Conservation (phyloP, 2,329 filamentous ascomycete genomes). For the Capronia americana region DNA sequence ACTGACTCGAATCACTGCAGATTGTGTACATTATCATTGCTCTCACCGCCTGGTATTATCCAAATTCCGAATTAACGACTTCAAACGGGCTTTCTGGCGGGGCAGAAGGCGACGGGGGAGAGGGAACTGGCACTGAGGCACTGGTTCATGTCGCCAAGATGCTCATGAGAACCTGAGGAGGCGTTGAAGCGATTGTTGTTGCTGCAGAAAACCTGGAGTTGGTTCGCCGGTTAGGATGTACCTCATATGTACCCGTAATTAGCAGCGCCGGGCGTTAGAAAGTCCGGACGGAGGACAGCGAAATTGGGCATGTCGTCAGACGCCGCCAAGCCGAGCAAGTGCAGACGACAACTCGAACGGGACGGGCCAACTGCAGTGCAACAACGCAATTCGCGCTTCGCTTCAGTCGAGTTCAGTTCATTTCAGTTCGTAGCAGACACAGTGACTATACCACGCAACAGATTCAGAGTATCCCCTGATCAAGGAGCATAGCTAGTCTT, state of each 20-base stretch:
- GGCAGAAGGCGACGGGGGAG: slow-evolving; percentile 20
- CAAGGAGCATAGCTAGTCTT: not conserved
- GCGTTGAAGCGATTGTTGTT: too few species aligned
- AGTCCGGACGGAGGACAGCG: not conserved
- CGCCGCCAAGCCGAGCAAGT: slow-evolving; percentile 7
- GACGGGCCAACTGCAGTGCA: not conserved
- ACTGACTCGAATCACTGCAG: slow-evolving; percentile 18
- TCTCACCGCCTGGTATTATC: slow-evolving; percentile 67
- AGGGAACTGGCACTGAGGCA: slow-evolving; percentile 20
- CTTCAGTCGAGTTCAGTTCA: not conserved
- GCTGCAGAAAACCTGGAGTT: too few species aligned
- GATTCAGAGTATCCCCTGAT: not conserved
- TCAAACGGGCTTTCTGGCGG: slow-evolving; percentile 30
- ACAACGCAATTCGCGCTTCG: slow-evolving; percentile 4
- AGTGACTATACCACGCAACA: not conserved
- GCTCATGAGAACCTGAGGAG: slow-evolving; percentile 28
- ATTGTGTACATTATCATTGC: slow-evolving; percentile 68
- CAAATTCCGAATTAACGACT: slow-evolving; percentile 51
- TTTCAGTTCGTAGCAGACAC: not conserved
- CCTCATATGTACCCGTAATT: too few species aligned
- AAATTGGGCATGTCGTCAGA: slow-evolving; percentile 16
- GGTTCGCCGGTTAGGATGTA: too few species aligned
- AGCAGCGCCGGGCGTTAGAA: not conserved
- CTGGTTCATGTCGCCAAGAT: slow-evolving; percentile 26
- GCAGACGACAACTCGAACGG: slow-evolving; percentile 1